These are phyloP conservation scores for Mycena belliarum DNA, from an alignment of 768 basidiomycete species.

Conservation along the genomic window DNA sequence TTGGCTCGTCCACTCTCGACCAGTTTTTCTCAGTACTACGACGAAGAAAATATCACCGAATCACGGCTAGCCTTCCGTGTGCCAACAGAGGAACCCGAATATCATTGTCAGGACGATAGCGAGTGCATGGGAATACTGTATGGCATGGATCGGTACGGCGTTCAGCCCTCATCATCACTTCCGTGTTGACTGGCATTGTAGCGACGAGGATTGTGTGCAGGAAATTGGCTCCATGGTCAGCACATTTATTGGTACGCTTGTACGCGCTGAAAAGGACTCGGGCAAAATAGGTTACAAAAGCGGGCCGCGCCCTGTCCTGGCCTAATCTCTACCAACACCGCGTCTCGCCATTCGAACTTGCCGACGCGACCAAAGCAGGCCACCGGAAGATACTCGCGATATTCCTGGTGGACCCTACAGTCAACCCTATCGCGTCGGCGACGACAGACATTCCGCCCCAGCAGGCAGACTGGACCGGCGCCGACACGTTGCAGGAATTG, in stretches of 20 bases:
- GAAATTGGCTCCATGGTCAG: constrained; percentile 28
- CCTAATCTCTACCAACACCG: constrained; percentile 40
- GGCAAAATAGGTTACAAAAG: constrained; percentile 23
- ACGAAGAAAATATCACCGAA: constrained; percentile 33
- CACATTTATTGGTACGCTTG: neutral
- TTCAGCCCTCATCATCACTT: too few relatives aligned
- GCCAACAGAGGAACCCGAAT: constrained; percentile 11
- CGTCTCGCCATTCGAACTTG: constrained; percentile 37
- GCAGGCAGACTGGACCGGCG: constrained; percentile 31
- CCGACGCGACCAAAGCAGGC: constrained; percentile 33
- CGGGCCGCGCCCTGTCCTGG: constrained; percentile 35
- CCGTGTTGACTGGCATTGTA: too few relatives aligned
- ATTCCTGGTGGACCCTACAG: constrained; percentile 38
- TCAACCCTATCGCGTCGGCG: constrained; percentile 29
- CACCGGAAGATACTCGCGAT: constrained; percentile 40
- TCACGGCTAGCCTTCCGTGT: constrained; percentile 34
- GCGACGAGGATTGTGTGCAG: constrained; percentile 19
- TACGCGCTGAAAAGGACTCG: neutral
- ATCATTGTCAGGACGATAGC: constrained; percentile 21
- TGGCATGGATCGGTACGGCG: constrained; percentile 2
- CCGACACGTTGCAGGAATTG: constrained; percentile 15
- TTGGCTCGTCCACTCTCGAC: neutral
- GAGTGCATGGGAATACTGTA: constrained; percentile 8
- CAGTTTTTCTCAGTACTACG: constrained; percentile 27
- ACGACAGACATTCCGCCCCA: constrained; percentile 33